A percentile compares a stretch with the other conserved stretches of the same genome.
These are phyloP conservation scores for Pluteus cervinus DNA, from an alignment of 768 basidiomycete species.

Conservation along the genomic window DNA sequence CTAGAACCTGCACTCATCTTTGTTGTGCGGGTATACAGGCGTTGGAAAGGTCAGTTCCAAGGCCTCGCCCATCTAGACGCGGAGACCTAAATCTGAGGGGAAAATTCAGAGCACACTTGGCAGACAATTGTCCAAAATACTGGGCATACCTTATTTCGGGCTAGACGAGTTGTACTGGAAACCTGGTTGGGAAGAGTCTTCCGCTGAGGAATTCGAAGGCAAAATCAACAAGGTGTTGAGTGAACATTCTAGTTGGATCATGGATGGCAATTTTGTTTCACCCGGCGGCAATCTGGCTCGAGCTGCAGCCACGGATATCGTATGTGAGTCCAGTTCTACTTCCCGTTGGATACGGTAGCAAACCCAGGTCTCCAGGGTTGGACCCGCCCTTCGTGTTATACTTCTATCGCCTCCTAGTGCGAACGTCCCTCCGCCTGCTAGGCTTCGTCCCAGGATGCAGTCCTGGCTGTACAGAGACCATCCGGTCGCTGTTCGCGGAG, in stretches of 20 bases:
- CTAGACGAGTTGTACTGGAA: conserved; percentile 44
- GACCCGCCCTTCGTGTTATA: conserved; percentile 60
- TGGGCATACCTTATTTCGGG: conserved; percentile 39
- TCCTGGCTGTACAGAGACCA: conserved; percentile 40
- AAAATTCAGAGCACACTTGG: conserved; percentile 50
- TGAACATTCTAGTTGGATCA: conserved; percentile 40
- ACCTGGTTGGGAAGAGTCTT: conserved; percentile 37
- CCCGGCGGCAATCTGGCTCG: conserved; percentile 25
- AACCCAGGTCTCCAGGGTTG: conserved; percentile 41
- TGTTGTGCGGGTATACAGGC: conserved; percentile 11
- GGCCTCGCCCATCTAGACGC: no score
- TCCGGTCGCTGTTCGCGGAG: conserved; percentile 37
- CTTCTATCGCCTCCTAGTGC: conserved; percentile 49
- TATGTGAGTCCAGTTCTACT: conserved; percentile 33
- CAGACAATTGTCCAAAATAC: conserved; percentile 31
- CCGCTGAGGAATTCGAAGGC: conserved; percentile 22
- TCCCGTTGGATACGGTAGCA: not conserved
- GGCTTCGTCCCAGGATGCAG: conserved; percentile 32
- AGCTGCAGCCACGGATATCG: conserved; percentile 40
- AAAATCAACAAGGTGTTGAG: conserved; percentile 24
- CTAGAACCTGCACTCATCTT: not conserved
- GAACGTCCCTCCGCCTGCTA: conserved; percentile 46
- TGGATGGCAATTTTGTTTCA: conserved; percentile 40
- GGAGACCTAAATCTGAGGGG: no score
- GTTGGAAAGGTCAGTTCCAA: conserved; percentile 23